Evolutionary conservation across 2,329 filamentous ascomycete species (phyloP).

Genomic region (Bipolaris oryzae): DNA sequence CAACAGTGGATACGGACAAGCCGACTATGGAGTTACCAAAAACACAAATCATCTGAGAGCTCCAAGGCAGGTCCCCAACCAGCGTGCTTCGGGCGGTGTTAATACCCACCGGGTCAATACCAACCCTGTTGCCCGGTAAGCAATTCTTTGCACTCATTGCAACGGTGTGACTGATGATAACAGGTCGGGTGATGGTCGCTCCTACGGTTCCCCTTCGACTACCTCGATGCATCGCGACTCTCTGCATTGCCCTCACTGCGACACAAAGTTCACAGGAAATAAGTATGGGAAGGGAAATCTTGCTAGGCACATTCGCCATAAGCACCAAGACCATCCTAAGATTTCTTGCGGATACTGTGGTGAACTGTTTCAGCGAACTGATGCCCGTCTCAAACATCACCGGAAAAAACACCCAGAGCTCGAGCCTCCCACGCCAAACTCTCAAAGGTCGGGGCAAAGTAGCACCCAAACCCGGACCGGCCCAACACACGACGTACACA

Average conservation of each 20-base stretch:
- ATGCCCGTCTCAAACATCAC: background rate
- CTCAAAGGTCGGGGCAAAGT: background rate
- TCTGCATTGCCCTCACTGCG: background rate
- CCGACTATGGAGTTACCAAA: background rate
- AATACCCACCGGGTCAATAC: background rate
- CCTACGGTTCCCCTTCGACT: background rate
- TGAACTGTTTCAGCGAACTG: background rate
- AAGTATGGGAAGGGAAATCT: background rate
- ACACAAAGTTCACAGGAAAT: background rate
- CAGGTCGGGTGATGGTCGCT: background rate
- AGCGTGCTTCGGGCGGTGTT: background rate
- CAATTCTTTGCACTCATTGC: background rate
- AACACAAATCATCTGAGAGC: background rate
- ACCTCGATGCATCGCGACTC: background rate
- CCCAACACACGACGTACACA: background rate
- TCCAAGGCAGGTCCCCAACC: background rate
- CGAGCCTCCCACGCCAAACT: background rate
- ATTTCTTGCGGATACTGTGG: background rate
- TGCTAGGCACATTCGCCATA: background rate
- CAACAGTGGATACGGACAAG: background rate
- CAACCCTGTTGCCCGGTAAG: background rate
- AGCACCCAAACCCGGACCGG: background rate
- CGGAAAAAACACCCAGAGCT: background rate
- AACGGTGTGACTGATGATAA: background rate
- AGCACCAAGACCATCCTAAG: background rate